A percentile compares a stretch with the other conserved stretches of the same genome.
phyloP scores from a whole-genome alignment of 2,329 filamentous ascomycete genomes.

The Aureobasidium zeae region DNA sequence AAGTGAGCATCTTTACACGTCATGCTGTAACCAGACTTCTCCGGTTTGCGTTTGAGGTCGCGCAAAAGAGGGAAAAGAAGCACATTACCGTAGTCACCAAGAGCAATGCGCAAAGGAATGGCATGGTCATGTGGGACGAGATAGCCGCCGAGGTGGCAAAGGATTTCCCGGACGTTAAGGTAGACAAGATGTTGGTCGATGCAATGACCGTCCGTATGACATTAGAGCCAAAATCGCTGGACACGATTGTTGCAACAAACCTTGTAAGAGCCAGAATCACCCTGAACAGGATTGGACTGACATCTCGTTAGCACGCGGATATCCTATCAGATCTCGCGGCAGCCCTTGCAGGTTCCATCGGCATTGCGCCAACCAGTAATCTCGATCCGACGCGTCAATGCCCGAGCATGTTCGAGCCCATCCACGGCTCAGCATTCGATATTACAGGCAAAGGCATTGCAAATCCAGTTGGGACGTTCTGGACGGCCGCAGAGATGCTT shows the following conservation, averaged over 20 bases:
- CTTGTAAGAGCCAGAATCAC: constrained; percentile 25
- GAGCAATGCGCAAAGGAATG: constrained; percentile 56
- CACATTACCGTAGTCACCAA: constrained; percentile 56
- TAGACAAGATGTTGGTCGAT: constrained; percentile 59
- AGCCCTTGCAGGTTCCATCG: constrained; percentile 59
- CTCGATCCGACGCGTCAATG: constrained; percentile 54
- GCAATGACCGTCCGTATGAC: constrained; percentile 54
- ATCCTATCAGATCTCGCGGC: constrained; percentile 64
- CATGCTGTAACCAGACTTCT: constrained; percentile 51
- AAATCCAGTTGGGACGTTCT: constrained; percentile 51
- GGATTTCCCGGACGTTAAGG: constrained; percentile 51
- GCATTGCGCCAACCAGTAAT: constrained; percentile 63
- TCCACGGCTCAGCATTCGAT: constrained; percentile 51
- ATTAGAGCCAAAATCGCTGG: constrained; percentile 29
- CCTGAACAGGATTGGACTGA: constrained; percentile 50
- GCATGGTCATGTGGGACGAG: constrained; percentile 61
- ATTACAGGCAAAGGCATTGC: constrained; percentile 49
- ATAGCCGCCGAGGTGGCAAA: constrained; percentile 45
- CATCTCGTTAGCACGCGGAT: constrained; percentile 41
- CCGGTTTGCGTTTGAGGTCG: constrained; percentile 54
- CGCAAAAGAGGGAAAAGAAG: constrained; percentile 48
- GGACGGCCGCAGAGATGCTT: constrained; percentile 51
- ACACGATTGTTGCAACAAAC: constrained; percentile 35
- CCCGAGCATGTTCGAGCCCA: constrained; percentile 55
- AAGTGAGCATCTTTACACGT: constrained; percentile 55